Conservation (phyloP, 768 basidiomycete species). For the Phanerochaete carnosa region DNA sequence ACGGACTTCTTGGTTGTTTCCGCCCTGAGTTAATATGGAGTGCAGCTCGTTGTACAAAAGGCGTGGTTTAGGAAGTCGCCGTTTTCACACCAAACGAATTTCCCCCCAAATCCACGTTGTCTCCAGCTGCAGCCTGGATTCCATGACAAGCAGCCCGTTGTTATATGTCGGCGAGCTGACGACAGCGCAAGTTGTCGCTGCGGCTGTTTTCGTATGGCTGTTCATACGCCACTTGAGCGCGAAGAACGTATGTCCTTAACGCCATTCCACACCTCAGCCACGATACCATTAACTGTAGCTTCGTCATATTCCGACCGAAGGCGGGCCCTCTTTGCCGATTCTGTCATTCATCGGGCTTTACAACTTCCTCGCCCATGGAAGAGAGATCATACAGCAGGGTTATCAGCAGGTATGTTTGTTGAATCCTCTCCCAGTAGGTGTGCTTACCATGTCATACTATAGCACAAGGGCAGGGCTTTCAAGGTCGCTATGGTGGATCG, state of each 20-base stretch:
- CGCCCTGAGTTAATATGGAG: no score
- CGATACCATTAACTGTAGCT: constrained; percentile 14
- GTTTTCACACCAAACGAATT: no score
- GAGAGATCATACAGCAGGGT: constrained; percentile 19
- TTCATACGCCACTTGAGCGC: no score
- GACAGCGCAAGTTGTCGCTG: neutral
- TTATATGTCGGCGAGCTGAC: constrained; percentile 8
- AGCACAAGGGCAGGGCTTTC: constrained; percentile 6
- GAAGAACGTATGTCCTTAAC: no score
- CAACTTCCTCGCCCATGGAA: neutral
- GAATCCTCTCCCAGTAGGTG: no score
- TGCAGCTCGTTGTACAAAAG: no score
- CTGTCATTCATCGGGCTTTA: constrained; percentile 15
- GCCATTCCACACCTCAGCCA: neutral
- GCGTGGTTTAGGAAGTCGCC: no score
- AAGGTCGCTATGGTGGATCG: neutral
- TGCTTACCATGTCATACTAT: neutral
- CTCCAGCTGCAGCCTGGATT: no score
- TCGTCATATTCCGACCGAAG: constrained; percentile 18
- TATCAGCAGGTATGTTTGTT: neutral
- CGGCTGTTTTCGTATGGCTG: no score
- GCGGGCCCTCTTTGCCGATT: constrained; percentile 18
- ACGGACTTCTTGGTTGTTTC: no score
- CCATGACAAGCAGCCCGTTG: no score
- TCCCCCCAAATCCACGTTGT: no score